phyloP scores from a whole-genome alignment of 495 filamentous ascomycete species.

The Pyrenopolyporus hunteri region DNA sequence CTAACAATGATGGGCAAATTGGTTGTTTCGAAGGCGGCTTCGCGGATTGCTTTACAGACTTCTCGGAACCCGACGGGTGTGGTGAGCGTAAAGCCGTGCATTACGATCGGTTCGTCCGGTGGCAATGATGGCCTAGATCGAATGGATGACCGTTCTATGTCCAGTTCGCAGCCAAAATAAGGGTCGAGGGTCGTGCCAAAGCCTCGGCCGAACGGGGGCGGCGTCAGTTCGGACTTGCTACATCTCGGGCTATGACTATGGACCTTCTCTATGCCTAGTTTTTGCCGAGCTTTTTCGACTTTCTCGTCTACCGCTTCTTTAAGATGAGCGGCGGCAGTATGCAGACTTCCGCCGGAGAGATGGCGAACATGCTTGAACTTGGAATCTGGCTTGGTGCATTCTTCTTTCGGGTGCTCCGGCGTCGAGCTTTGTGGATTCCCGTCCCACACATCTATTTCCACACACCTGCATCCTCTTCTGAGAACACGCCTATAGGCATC shows the following conservation, averaged over 20 bases:
- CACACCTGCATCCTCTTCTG: slow-evolving; percentile 79
- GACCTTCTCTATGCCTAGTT: slow-evolving; percentile 36
- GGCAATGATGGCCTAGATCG: slow-evolving; percentile 41
- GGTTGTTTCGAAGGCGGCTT: slow-evolving; percentile 74
- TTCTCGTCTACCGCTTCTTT: slow-evolving; percentile 44
- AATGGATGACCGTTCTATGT: slow-evolving; percentile 21
- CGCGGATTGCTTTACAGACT: slow-evolving; percentile 79
- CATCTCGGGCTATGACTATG: slow-evolving; percentile 47
- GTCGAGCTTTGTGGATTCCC: slow-evolving; percentile 56
- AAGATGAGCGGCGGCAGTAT: slow-evolving; percentile 45
- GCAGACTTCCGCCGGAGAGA: slow-evolving; percentile 44
- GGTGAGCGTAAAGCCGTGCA: slow-evolving; percentile 87
- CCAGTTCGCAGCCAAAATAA: slow-evolving; percentile 4
- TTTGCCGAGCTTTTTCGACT: slow-evolving; percentile 40
- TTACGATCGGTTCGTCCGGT: slow-evolving; percentile 69
- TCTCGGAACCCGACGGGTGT: slow-evolving; percentile 84
- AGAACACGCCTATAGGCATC: slow-evolving; percentile 79
- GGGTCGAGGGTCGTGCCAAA: slow-evolving; percentile 12
- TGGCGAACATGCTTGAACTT: slow-evolving; percentile 42
- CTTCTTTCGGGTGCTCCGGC: slow-evolving; percentile 22
- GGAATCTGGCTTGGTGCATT: slow-evolving; percentile 17
- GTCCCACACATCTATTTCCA: slow-evolving; percentile 97
- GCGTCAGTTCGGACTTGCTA: slow-evolving; percentile 39
- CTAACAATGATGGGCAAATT: slow-evolving; percentile 86
- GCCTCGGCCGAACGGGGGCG: slow-evolving; percentile 20